Percentiles rank a stretch among this genome's conserved stretches.
Evolutionary conservation across 2,329 filamentous ascomycete species (phyloP).

Genomic region (Phaeophleospora eucalypticola): DNA sequence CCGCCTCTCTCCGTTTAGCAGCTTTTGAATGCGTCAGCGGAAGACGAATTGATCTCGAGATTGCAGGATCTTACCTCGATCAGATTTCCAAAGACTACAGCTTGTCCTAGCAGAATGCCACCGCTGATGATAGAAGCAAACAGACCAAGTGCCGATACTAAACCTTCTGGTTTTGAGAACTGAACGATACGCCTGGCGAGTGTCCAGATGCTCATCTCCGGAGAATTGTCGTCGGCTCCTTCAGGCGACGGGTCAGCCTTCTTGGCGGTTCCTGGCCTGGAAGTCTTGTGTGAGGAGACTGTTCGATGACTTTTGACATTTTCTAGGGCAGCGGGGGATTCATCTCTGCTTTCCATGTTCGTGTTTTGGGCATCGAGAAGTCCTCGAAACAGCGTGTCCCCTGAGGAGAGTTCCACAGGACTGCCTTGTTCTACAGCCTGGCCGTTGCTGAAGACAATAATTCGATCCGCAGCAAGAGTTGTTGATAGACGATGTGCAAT

Average conservation of each 20-base stretch:
- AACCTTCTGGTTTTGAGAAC: slow-evolving; percentile 34
- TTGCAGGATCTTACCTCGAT: slow-evolving; percentile 28
- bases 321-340: not conserved
- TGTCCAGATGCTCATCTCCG: slow-evolving; percentile 3
- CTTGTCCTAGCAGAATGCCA: slow-evolving; percentile 56
- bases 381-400: slow-evolving; percentile 25
- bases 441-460: slow-evolving; percentile 69
- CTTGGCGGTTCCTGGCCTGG: not conserved
- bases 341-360: slow-evolving; percentile 3
- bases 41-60: not conserved
- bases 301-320: not conserved
- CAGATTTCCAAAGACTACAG: slow-evolving; percentile 53
- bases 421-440: slow-evolving; percentile 59
- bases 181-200: slow-evolving; percentile 13
- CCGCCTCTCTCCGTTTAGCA: slow-evolving; percentile 45
- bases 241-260: not conserved
- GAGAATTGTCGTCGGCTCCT: not conserved
- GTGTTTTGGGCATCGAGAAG: slow-evolving; percentile 28
- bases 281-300: not conserved
- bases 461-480: slow-evolving; percentile 73
- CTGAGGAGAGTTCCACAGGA: slow-evolving; percentile 53
- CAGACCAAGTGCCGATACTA: slow-evolving; percentile 41
- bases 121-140: slow-evolving; percentile 44
- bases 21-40: slow-evolving; percentile 22
- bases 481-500: slow-evolving; percentile 75